Evolutionary conservation across 2,329 filamentous ascomycete species (phyloP).

Genomic region (Penicillium sp.): DNA sequence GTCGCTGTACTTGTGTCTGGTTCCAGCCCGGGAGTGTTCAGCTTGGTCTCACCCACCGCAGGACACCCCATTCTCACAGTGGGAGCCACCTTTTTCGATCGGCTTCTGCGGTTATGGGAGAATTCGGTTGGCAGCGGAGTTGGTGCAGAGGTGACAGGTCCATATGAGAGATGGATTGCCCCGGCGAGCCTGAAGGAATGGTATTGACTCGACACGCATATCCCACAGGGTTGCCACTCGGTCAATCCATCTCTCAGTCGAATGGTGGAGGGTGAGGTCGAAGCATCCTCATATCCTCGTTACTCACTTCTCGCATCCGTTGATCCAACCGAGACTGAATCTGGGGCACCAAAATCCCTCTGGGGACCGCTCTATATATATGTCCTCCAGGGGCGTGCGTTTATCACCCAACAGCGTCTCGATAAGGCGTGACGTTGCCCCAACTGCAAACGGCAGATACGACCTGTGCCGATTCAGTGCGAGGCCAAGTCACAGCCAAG

Average conservation of each 20-base stretch:
- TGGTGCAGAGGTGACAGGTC: conserved; percentile 3
- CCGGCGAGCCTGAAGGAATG: background rate
- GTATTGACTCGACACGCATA: background rate
- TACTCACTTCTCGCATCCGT: no score
- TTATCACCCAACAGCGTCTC: conserved; percentile 28
- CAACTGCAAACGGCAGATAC: conserved; percentile 12
- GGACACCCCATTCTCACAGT: no score
- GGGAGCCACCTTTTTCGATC: conserved; percentile 17
- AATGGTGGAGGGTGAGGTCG: no score
- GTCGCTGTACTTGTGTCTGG: no score
- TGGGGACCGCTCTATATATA: conserved; percentile 18
- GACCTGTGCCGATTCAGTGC: background rate
- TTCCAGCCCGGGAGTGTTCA: no score
- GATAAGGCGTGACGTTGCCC: conserved; percentile 32
- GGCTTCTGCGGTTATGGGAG: conserved; percentile 27
- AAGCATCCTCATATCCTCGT: no score
- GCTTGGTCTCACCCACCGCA: no score
- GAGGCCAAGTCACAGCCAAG: background rate
- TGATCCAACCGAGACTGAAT: no score
- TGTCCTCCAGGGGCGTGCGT: conserved; percentile 10
- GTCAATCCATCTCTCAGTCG: no score
- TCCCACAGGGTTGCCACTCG: no score
- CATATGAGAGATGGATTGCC: conserved; percentile 16
- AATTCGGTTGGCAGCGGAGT: background rate
- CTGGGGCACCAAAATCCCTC: no score